Conservation (phyloP, 208 protist species). For the Trypanosoma mega region DNA sequence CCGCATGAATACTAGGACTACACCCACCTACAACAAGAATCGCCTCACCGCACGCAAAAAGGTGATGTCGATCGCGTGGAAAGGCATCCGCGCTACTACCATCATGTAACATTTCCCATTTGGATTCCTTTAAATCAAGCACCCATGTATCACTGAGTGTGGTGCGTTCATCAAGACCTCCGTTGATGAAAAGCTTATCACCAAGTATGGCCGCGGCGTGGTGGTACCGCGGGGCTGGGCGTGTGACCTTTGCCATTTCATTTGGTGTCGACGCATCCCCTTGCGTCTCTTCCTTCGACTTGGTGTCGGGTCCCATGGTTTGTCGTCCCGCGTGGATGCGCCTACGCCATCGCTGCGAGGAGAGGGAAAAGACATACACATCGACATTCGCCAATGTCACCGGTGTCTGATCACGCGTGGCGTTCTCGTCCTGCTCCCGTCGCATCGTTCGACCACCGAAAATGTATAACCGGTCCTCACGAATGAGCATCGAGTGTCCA, state of each 20-base stretch:
- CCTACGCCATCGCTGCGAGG: constrained; percentile 44
- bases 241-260: constrained; percentile 5
- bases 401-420: neutral
- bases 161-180: constrained; percentile 35
- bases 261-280: neutral
- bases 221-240: constrained; percentile 39
- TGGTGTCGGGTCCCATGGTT: neutral
- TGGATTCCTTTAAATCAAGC: constrained; percentile 41
- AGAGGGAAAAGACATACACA: constrained; percentile 67
- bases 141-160: constrained; percentile 74
- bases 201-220: constrained; percentile 66
- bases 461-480: constrained; percentile 68
- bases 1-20: constrained; percentile 32
- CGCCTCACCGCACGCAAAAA: constrained; percentile 71
- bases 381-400: constrained; percentile 33
- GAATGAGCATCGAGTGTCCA: constrained; percentile 71
- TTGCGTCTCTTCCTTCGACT: neutral
- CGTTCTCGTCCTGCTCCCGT: constrained; percentile 5
- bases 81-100: constrained; percentile 59
- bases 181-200: constrained; percentile 68
- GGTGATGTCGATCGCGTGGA: constrained; percentile 61
- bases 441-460: constrained; percentile 63
- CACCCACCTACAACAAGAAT: constrained; percentile 76
- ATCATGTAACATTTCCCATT: constrained; percentile 61
- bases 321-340: constrained; percentile 26